Percentiles rank a stretch among this genome's conserved stretches.
Conservation (phyloP, 2,329 filamentous ascomycete genomes). For the Orbilia ellipsospora region DNA sequence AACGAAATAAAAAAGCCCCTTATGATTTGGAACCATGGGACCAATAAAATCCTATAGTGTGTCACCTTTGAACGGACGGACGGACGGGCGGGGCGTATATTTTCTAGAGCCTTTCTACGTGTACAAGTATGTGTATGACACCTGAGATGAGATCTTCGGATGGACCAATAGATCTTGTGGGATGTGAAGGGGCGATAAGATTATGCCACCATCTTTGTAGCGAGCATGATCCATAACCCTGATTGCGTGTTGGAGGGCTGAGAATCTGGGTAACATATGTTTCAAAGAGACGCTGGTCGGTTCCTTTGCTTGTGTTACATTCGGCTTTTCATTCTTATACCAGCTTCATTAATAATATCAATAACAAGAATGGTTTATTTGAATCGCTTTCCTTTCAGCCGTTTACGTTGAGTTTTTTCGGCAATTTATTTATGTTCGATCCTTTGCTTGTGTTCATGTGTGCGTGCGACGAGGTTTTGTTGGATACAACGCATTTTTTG, state of each 20-base stretch:
- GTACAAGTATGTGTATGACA: neutral
- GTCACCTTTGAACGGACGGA: neutral
- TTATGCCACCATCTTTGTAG: neutral
- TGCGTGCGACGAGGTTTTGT: constrained; percentile 9
- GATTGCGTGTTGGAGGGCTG: neutral
- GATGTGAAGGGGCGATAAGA: neutral
- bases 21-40: constrained; percentile 22
- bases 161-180: constrained; percentile 20
- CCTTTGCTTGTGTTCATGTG: neutral
- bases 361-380: neutral
- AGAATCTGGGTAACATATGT: neutral
- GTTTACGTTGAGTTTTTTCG: neutral
- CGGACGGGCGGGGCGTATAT: no score
- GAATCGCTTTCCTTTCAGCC: neutral
- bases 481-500: constrained; percentile 37
- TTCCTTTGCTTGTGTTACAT: constrained; percentile 2
- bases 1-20: constrained; percentile 23
- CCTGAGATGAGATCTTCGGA: constrained; percentile 18
- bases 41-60: constrained; percentile 8
- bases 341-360: neutral
- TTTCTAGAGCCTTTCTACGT: constrained; percentile 10
- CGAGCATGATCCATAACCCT: neutral
- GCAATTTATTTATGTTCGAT: neutral
- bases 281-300: neutral
- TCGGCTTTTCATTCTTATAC: neutral